phyloP scores from a whole-genome alignment of 2,329 filamentous ascomycete species.

The Arachnomyces sp. region DNA sequence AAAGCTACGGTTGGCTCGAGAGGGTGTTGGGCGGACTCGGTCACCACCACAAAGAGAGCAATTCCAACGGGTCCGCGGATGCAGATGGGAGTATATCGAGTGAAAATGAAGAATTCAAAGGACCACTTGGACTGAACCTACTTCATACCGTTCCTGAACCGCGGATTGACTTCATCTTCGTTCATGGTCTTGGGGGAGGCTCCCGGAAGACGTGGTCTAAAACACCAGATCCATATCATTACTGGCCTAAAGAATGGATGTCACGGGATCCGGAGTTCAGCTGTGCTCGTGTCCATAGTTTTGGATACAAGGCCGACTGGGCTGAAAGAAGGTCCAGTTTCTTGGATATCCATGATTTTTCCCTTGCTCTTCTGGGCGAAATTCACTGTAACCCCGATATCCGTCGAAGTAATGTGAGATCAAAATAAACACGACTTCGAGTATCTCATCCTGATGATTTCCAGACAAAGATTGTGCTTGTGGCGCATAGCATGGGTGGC shows the following conservation, averaged over 20 bases:
- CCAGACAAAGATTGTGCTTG: constrained; percentile 9
- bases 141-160: constrained; percentile 9
- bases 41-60: no score
- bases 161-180: constrained; percentile 28
- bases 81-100: no score
- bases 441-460: constrained; percentile 1
- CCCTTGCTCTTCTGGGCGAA: constrained; percentile 24
- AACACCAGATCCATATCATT: constrained; percentile 18
- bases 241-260: constrained; percentile 33
- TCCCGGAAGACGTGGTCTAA: constrained; percentile 32
- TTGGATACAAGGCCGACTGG: constrained; percentile 32
- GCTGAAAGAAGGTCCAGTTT: constrained; percentile 13
- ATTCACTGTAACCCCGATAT: constrained; percentile 23
- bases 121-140: constrained; percentile 12
- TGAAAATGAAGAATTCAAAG: constrained; percentile 9
- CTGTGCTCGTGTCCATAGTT: constrained; percentile 27
- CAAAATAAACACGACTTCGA: background rate
- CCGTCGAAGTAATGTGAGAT: constrained; percentile 10
- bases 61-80: no score
- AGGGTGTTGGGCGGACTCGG: no score
- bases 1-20: no score
- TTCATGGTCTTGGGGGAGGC: constrained; percentile 36
- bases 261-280: constrained; percentile 24
- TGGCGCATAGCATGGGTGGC: constrained; percentile 17
- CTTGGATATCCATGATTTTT: constrained; percentile 28